These are phyloP conservation scores for Aspergillus thermomutatus DNA, from an alignment of 2,329 filamentous ascomycete species.

Conservation along the genomic window DNA sequence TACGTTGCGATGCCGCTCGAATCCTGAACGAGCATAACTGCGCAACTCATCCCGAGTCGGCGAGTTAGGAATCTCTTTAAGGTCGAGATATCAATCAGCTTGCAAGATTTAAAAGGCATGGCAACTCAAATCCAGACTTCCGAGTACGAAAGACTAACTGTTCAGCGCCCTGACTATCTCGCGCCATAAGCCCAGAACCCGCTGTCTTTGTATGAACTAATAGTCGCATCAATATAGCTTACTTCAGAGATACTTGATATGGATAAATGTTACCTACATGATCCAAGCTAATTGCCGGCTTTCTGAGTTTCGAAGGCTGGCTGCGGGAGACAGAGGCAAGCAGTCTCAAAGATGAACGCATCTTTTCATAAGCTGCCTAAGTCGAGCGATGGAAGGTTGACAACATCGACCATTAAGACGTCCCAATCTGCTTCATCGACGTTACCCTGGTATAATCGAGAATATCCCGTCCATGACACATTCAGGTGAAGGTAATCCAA, in stretches of 20 bases:
- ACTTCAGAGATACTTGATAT: not conserved
- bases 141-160: slow-evolving; percentile 22
- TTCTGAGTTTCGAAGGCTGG: slow-evolving; percentile 32
- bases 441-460: not conserved
- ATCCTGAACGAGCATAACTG: slow-evolving; percentile 43
- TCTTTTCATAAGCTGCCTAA: slow-evolving; percentile 8
- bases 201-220: slow-evolving; percentile 43
- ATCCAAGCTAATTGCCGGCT: slow-evolving; percentile 37
- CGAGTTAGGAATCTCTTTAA: slow-evolving; percentile 38
- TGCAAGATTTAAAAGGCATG: not conserved
- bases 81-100: not conserved
- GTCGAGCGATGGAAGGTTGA: not conserved
- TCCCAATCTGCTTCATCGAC: not conserved
- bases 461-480: not conserved
- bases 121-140: not conserved
- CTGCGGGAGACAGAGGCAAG: slow-evolving; percentile 29
- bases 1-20: slow-evolving; percentile 42
- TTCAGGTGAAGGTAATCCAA: not conserved
- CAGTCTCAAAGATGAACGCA: slow-evolving; percentile 28
- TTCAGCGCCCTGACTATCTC: slow-evolving; percentile 41
- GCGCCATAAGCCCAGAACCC: slow-evolving; percentile 42
- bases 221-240: slow-evolving; percentile 3
- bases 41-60: slow-evolving; percentile 40
- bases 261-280: slow-evolving; percentile 28
- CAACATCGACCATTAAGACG: not conserved